Percentiles rank a stretch among this genome's conserved stretches.
phyloP scores from a whole-genome alignment of 345 rosid genomes.

The Punica granatum region DNA sequence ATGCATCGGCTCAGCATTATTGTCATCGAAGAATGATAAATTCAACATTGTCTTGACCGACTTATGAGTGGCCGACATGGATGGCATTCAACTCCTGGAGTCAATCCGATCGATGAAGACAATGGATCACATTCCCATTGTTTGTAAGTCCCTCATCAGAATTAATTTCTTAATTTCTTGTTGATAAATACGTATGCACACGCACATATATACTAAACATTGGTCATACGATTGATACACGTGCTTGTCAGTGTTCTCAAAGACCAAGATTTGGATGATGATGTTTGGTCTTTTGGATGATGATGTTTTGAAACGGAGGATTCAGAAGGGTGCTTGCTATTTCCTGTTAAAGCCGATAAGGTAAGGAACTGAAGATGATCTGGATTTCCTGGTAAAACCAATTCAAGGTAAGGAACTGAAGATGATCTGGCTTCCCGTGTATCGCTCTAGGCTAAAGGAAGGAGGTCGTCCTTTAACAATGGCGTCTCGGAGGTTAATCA shows the following conservation, averaged over 20 bases:
- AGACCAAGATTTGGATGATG: not conserved
- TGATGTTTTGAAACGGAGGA: too few species aligned
- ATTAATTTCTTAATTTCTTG: too few species aligned
- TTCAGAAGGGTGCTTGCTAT: constrained; percentile 9
- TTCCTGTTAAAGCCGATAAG: constrained; percentile 8
- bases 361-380: constrained; percentile 4
- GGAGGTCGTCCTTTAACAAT: not conserved
- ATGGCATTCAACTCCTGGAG: constrained; percentile 9
- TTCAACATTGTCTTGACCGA: constrained; percentile 10
- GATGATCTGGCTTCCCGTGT: too few species aligned
- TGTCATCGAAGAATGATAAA: not conserved
- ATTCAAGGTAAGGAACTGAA: too few species aligned
- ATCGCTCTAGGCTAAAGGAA: not conserved
- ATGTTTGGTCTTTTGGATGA: too few species aligned
- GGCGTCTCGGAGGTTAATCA: not conserved
- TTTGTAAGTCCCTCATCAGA: not conserved
- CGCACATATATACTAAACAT: too few species aligned
- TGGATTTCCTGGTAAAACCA: too few species aligned
- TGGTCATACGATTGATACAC: not conserved
- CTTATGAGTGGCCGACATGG: constrained; percentile 9
- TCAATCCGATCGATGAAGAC: not conserved
- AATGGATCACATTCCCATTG: constrained; percentile 1
- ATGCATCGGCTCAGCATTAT: not conserved
- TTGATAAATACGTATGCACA: too few species aligned
- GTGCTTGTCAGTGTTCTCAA: constrained; percentile 5